Evolutionary conservation across 805 yeast genomes (phyloP), one percentile per base, ranked within the genome.

Genomic region (Metschnikowia lunata): DNA sequence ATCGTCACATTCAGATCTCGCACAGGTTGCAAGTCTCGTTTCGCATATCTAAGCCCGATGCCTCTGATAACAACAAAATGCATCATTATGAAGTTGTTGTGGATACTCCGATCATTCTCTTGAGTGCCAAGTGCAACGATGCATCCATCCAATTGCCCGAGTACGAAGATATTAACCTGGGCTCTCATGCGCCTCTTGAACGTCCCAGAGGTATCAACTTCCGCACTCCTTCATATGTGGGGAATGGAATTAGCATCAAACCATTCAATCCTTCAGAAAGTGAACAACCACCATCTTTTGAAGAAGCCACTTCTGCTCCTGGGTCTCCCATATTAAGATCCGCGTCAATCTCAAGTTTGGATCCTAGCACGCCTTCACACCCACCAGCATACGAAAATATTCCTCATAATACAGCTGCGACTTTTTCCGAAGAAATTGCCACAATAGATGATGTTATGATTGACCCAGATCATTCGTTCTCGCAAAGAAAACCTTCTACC

Each of bases 61-160:
- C 77, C 0, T 58, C 63, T 37, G 73, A 54, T 42, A 57, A 65
- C 44, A 58, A 39, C 45, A 77, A 76, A 49, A 63, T 79, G 66
- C 88, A 83, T 54, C 90, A 85, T 59, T 85, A 82, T 56, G 95
- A 85, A 54, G 90, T 85, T 15, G 78, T 85, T 36, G 84, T 85
- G 33, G 93, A 85, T 57, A 84, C 91, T 0, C 93, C 93, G 0
- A 70, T 85, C 31, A 72, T 76, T 30, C 58, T 71, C 46, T 56
- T 71, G 39, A 69, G 74, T 50, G 58, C 75, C 0, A 67, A 66
- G 46, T 71, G 75, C 51, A 62, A 61, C 48, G 74, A 67, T 7
- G 69, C 53, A 5, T 65, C 74, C 1, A 57, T 62, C 7, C 75
- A 70, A 47, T 59, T 71, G 36, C 76, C 76, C 0, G 59, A 56